These are phyloP conservation scores for Nectriaceae sp. DNA, from an alignment of 2,329 filamentous ascomycete genomes.

Conservation along the genomic window DNA sequence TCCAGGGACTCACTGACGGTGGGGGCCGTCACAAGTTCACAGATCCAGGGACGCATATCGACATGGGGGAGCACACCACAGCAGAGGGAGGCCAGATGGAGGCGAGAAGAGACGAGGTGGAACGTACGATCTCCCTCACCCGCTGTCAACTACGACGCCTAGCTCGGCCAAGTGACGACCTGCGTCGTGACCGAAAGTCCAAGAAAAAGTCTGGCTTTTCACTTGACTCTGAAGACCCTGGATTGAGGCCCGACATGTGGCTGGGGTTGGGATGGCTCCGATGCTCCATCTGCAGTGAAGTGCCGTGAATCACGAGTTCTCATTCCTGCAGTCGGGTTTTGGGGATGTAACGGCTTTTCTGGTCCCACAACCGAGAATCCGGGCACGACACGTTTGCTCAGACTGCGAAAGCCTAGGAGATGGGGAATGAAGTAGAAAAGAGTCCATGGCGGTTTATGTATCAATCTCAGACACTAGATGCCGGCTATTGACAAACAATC, in stretches of 20 bases:
- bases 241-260: slow-evolving; percentile 10
- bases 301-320: slow-evolving; percentile 23
- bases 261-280: slow-evolving; percentile 1
- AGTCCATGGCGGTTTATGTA: slow-evolving; percentile 9
- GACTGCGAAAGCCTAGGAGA: slow-evolving; percentile 11
- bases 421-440: slow-evolving; percentile 4
- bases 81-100: slow-evolving; percentile 12
- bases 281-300: slow-evolving; percentile 3
- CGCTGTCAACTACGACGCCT: slow-evolving; percentile 7
- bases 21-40: slow-evolving; percentile 26
- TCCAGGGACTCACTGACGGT: slow-evolving; percentile 13
- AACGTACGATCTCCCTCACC: slow-evolving; percentile 25
- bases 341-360: slow-evolving; percentile 20
- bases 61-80: slow-evolving; percentile 17
- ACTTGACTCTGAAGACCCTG: slow-evolving; percentile 5
- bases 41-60: slow-evolving; percentile 20
- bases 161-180: slow-evolving; percentile 9
- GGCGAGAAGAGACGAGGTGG: slow-evolving; percentile 12
- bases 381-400: slow-evolving; percentile 13
- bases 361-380: slow-evolving; percentile 22
- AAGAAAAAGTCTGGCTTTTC: background rate
- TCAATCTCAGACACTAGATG: slow-evolving; percentile 5
- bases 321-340: background rate
- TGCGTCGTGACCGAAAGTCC: background rate
- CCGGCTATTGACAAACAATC: background rate